Evolutionary conservation across 2,329 filamentous ascomycete species (phyloP).

Genomic region (Paracorniculantispora psalliotae): DNA sequence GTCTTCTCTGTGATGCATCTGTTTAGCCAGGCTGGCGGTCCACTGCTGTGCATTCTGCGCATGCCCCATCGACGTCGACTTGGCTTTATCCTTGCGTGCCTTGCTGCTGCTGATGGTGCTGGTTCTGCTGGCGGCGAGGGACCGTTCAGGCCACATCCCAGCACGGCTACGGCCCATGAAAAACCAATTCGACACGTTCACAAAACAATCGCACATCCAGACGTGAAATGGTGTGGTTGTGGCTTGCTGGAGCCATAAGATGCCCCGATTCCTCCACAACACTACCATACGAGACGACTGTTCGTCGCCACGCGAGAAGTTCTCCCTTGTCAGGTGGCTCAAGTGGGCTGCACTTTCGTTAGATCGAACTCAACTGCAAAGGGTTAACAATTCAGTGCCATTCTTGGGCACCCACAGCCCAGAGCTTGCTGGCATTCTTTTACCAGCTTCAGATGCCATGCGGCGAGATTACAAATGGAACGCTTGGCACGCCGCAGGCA

Average conservation of each 20-base stretch:
- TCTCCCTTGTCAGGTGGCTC: not conserved
- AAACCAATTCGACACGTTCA: conserved; percentile 6
- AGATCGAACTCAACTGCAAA: conserved; percentile 8
- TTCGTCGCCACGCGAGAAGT: not conserved
- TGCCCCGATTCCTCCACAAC: not conserved
- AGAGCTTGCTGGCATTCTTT: not conserved
- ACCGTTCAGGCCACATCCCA: not conserved
- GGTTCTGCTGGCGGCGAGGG: not conserved
- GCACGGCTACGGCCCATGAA: not conserved
- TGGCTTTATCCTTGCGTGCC: not conserved
- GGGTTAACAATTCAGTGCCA: not conserved
- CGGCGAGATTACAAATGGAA: not conserved
- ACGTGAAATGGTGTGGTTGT: not conserved
- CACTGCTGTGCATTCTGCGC: not conserved
- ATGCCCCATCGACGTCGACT: not conserved
- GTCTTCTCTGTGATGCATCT: not conserved
- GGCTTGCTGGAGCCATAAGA: not conserved
- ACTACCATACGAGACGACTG: not conserved
- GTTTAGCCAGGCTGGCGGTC: not conserved
- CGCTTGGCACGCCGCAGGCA: not conserved
- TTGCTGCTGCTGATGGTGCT: not conserved
- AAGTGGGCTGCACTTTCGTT: not conserved
- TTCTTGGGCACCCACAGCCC: not conserved
- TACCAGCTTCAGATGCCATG: not conserved
- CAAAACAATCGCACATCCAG: conserved; percentile 3